Base-by-base conservation (phyloP, 2,329 filamentous ascomycete genomes). In the Onygenales sp. region DNA sequence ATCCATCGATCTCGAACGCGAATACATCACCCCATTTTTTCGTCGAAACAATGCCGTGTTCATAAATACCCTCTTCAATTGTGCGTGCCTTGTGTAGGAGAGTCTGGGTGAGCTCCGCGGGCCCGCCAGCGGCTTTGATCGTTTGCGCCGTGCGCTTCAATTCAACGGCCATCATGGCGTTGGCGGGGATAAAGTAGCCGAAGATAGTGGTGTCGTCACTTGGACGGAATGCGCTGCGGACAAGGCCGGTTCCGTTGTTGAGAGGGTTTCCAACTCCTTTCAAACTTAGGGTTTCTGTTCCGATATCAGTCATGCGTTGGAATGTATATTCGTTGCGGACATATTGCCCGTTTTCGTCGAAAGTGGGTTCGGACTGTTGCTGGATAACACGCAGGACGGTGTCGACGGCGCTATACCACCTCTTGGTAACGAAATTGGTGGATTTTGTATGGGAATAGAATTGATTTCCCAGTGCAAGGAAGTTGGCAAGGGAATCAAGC, bases 101-200 rank as follows among this genome's bases (percentile, higher is more conserved):
- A 17, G 74, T 67, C 2, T 70, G 61, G 3, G 75, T 75, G 0
- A 81, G 69, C 2, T 72, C 69, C 2, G 75, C 67, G 47, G 86
- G 80, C 1, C 79, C 80, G 14, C 66, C 66, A 1, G 77, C 81
- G 5, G 75, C 75, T 51, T 74, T 72, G n/a, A 97, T 78, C 17
- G 94, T 76, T 5, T 77, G 75, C 0, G 89, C 83, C 0, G 87
- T 84, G 43, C 87, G 84, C 58, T 84, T 81, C 31, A 98, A 76
- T 69, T 98, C 90, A 0, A 92, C 87, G 2, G 89, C 85, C 79
- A 98, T 95, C 85, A 95, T 92, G 27, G 93, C 93, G 66, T 98
- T 98, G 39, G 89, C 85, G 0, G 93, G 93, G 60, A 98, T 95
- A 67, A 95, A 89, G 75, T 89, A 98, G 44, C 91, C 91, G 2